These are phyloP conservation scores for Suaeda aralocaspica DNA, from an alignment of 148 eudicot species.

Conservation along the genomic window DNA sequence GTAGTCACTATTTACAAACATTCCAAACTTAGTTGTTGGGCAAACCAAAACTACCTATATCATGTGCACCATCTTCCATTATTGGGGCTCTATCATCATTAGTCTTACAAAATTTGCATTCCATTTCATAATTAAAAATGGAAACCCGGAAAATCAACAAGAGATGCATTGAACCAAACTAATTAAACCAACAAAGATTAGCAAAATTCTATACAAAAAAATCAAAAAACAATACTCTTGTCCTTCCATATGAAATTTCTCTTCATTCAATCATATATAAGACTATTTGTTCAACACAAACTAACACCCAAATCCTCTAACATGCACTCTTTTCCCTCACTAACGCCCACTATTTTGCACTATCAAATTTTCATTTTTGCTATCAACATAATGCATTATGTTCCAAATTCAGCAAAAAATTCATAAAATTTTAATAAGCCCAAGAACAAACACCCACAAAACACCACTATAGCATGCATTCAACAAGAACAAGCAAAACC, in stretches of 20 bases:
- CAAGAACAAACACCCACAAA: slow-evolving; percentile 1
- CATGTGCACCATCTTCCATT: background rate
- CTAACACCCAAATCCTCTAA: background rate
- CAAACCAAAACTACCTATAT: background rate
- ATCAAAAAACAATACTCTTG: background rate
- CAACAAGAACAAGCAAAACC: background rate
- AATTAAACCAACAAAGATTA: background rate
- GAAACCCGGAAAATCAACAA: background rate
- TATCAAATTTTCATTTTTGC: background rate
- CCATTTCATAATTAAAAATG: background rate
- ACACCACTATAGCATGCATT: slow-evolving; percentile 17
- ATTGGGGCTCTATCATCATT: background rate
- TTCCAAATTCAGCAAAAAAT: background rate
- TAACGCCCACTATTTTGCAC: background rate
- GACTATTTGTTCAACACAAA: background rate
- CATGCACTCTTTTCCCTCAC: slow-evolving; percentile 17
- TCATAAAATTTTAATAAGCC: background rate
- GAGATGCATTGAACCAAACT: background rate
- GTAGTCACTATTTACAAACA: background rate
- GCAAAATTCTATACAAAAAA: background rate
- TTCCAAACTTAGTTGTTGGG: background rate
- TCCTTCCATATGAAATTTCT: no score
- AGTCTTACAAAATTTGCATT: background rate
- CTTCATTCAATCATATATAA: background rate
- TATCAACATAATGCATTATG: slow-evolving; percentile 3